Conservation (phyloP, 2,329 filamentous ascomycete genomes). For the Ophiostoma quercus region DNA sequence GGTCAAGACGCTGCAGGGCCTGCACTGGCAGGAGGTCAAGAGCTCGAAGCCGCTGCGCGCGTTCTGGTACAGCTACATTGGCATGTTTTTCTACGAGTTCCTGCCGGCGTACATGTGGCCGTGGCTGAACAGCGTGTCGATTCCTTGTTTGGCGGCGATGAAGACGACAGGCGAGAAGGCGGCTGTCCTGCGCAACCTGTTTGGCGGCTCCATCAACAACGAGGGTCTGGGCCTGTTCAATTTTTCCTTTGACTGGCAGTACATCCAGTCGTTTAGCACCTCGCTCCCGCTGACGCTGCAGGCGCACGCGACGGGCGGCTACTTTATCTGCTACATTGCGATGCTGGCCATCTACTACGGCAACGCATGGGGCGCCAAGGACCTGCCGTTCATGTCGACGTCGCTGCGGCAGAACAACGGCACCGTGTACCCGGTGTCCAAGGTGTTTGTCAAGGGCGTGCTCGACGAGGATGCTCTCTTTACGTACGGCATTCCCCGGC, state of each 20-base stretch:
- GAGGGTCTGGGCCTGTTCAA: conserved; percentile 48
- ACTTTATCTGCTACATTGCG: conserved; percentile 44
- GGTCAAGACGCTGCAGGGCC: conserved; percentile 49
- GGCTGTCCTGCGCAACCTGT: conserved; percentile 42
- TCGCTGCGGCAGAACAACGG: conserved; percentile 40
- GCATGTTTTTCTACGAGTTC: conserved; percentile 49
- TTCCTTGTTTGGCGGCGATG: conserved; percentile 51
- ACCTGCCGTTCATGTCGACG: conserved; percentile 53
- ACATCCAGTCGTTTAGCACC: conserved; percentile 50
- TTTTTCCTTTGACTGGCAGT: conserved; percentile 52
- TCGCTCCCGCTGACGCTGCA: conserved; percentile 50
- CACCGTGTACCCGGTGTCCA: conserved; percentile 36
- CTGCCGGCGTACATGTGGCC: conserved; percentile 52
- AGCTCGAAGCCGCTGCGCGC: conserved; percentile 46
- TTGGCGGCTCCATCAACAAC: conserved; percentile 49
- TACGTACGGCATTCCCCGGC: conserved; percentile 42
- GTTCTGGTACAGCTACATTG: conserved; percentile 43
- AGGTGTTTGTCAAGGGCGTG: conserved; percentile 40
- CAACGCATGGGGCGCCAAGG: conserved; percentile 43
- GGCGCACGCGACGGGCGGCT: conserved; percentile 42
- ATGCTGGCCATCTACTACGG: conserved; percentile 51
- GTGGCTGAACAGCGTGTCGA: conserved; percentile 51
- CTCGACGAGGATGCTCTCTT: conserved; percentile 41
- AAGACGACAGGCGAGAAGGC: conserved; percentile 45
- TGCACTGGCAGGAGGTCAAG: conserved; percentile 50